These are phyloP conservation scores for Clavispora phyllophila DNA, from an alignment of 805 yeast genomes.

Conservation along the genomic window DNA sequence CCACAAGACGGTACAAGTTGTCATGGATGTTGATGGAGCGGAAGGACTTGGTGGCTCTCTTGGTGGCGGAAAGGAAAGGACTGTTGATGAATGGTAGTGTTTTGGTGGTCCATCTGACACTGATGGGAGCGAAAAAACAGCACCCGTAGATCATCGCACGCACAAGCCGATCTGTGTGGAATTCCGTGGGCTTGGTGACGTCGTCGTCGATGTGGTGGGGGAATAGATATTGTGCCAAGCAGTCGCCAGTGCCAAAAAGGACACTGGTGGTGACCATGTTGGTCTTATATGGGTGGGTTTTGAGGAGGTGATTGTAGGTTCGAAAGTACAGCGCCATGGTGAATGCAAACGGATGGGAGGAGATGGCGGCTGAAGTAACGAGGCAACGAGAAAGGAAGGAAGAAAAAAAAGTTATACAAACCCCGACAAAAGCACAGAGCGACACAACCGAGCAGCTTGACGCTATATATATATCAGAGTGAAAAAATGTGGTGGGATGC, in stretches of 20 bases:
- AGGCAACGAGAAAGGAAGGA: not conserved
- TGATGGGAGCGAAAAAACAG: constrained; percentile 34
- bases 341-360: not conserved
- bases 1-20: constrained; percentile 19
- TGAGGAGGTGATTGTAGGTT: constrained; percentile 25
- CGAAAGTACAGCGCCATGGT: constrained; percentile 13
- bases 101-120: constrained; percentile 35
- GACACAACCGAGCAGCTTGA: not conserved
- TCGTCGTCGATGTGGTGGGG: constrained; percentile 24
- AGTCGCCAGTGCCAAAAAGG: constrained; percentile 40
- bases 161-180: constrained; percentile 25
- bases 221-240: constrained; percentile 35
- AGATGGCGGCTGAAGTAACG: not conserved
- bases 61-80: constrained; percentile 24
- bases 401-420: not conserved
- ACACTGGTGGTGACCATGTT: constrained; percentile 52
- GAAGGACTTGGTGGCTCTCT: constrained; percentile 9
- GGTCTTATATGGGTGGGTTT: constrained; percentile 46
- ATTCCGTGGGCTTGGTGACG: constrained; percentile 15
- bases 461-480: not conserved
- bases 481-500: not conserved
- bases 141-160: constrained; percentile 37
- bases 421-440: not conserved
- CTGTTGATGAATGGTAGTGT: constrained; percentile 32
- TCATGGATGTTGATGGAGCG: constrained; percentile 17